Base-by-base conservation (phyloP, 2,329 filamentous ascomycete genomes). In the Ceratocystis ficicola region DNA sequence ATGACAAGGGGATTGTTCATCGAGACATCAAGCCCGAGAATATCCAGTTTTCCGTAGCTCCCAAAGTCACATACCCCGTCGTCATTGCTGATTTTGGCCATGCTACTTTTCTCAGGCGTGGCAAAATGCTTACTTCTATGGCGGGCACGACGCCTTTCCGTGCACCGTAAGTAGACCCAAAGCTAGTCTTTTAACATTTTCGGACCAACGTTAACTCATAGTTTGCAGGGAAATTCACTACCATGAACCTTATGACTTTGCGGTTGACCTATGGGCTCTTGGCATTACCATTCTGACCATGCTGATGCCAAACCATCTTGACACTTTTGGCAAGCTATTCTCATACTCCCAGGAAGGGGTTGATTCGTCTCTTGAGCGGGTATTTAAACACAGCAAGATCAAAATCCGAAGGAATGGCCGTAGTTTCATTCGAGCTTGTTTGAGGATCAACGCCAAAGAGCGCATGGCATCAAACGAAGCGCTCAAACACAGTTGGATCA, bases 11-110 rank as follows among this genome's bases (percentile, higher is more conserved):
- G 0, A 75, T 83, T 5, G 76, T 79, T 0, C 81, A 83, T 69
- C 77, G 81, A 1, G 81, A 83, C 65, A 72, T 83, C 36, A 83
- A 83, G 68, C 79, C 77, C 0, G 80, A 82, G 69, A 83, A 83
- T 50, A 75, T 83, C 2, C 76, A 83, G 10, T 74, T 81, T 65
- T 77, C 77, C 0, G 76, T 75, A 15, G 79, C 78, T 1, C 78
- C 79, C 0, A 76, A 74, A 30, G 71, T 75, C 10, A 72, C 73
- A 1, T 77, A 78, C 63, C 75, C 80, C 7, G 73, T 83, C 2
- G 77, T 80, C 68, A 74, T 83, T 10, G 78, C 80, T 0, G 81
- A 83, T 68, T 79, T 83, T 73, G 80, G 81, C 2, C 76, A 76
- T 55, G 80, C 79, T 1, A 79, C 75, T 12, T 74, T 78, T 10